A percentile compares a stretch with the other conserved stretches of the same genome.
Conservation (phyloP, 306 rosid genomes). For the Sicyos edulis region DNA sequence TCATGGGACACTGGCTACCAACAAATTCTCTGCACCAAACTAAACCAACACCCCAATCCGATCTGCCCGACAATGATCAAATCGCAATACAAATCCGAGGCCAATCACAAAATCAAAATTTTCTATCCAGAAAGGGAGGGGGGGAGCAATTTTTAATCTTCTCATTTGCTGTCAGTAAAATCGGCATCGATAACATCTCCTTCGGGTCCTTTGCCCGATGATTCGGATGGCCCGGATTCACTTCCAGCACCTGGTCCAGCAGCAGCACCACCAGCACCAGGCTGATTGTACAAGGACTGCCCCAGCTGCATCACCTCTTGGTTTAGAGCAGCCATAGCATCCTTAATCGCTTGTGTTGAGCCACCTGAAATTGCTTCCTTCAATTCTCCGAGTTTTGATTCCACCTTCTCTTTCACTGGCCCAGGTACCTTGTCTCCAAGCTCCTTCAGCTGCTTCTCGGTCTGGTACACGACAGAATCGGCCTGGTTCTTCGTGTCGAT, state of each 20-base stretch:
- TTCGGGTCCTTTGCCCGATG: conserved; percentile 58
- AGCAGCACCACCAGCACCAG: conserved; percentile 24
- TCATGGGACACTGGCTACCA: conserved; percentile 17
- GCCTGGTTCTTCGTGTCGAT: conserved; percentile 92
- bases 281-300: conserved; percentile 84
- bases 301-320: conserved; percentile 97
- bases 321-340: conserved; percentile 82
- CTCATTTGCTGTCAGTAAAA: conserved; percentile 70
- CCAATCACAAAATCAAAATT: not conserved
- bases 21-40: not conserved
- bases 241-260: conserved; percentile 45
- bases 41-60: not conserved
- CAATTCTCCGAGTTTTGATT: conserved; percentile 71
- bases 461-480: conserved; percentile 85
- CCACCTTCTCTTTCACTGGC: conserved; percentile 89
- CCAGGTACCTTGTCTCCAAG: conserved; percentile 86
- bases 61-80: conserved; percentile 10
- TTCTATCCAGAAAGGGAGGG: not conserved
- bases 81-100: not conserved
- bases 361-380: conserved; percentile 74
- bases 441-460: conserved; percentile 91
- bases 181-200: conserved; percentile 90
- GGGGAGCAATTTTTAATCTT: not conserved
- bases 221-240: conserved; percentile 62
- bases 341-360: conserved; percentile 69